phyloP scores from a whole-genome alignment of 768 basidiomycete species.

The Mycena kentingensis region DNA sequence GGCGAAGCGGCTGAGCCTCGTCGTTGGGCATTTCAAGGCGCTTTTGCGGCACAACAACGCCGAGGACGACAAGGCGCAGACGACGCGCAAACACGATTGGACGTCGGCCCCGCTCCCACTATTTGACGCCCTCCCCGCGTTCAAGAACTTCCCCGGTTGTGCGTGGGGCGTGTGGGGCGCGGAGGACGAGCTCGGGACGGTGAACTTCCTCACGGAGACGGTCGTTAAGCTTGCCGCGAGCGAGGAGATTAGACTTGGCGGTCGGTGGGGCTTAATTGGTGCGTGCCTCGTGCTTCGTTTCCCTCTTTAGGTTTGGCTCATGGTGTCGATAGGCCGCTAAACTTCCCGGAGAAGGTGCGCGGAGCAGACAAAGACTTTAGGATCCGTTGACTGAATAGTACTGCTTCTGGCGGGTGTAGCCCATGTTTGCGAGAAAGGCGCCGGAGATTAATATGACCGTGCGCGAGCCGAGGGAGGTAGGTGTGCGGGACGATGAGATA shows the following conservation, averaged over 20 bases:
- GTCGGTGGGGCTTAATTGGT: slow-evolving; percentile 66
- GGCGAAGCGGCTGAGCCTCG: too few species aligned
- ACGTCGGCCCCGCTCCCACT: slow-evolving; percentile 12
- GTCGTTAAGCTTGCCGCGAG: slow-evolving; percentile 58
- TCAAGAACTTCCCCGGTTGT: slow-evolving; percentile 59
- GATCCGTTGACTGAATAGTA: too few species aligned
- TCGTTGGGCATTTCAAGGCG: too few species aligned
- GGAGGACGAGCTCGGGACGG: slow-evolving; percentile 66
- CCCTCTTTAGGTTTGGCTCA: too few species aligned
- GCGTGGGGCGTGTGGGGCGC: slow-evolving; percentile 72
- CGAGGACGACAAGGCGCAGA: too few species aligned
- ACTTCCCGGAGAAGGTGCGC: slow-evolving; percentile 64
- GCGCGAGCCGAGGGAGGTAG: slow-evolving; percentile 8
- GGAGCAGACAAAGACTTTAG: too few species aligned
- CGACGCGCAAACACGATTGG: slow-evolving; percentile 29
- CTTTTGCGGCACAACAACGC: too few species aligned
- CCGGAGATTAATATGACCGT: slow-evolving; percentile 51
- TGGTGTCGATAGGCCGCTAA: slow-evolving; percentile 68
- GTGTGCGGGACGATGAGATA: slow-evolving; percentile 18
- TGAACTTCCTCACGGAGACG: slow-evolving; percentile 64
- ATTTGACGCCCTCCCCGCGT: slow-evolving; percentile 36
- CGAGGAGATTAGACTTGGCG: slow-evolving; percentile 61
- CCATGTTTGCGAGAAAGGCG: slow-evolving; percentile 54
- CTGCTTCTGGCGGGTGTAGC: too few species aligned
- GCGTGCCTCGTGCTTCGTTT: slow-evolving; percentile 25